Evolutionary conservation across 768 basidiomycete species (phyloP).

Genomic region (Trametes meyenii): DNA sequence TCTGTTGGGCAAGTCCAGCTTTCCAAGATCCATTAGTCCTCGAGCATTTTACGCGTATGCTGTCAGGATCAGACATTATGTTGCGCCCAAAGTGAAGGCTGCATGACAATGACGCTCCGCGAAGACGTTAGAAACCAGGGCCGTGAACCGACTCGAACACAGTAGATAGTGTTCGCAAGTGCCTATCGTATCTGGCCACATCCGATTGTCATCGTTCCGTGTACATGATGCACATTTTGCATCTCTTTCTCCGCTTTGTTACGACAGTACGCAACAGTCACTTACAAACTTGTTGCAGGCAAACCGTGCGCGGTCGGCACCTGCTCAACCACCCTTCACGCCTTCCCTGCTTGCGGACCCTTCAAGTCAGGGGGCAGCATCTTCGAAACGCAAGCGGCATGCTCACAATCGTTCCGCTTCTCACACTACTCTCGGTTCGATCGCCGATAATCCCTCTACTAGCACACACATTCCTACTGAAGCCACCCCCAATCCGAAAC

Average conservation of each 20-base stretch:
- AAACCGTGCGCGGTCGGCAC: slow-evolving; percentile 23
- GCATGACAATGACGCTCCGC: too few relatives aligned
- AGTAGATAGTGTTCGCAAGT: too few relatives aligned
- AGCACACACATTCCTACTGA: slow-evolving; percentile 36
- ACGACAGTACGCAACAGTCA: not conserved
- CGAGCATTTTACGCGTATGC: too few relatives aligned
- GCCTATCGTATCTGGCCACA: too few relatives aligned
- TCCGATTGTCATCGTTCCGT: too few relatives aligned
- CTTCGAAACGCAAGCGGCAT: slow-evolving; percentile 45
- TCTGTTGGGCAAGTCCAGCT: not conserved
- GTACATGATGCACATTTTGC: too few relatives aligned
- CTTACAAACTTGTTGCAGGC: slow-evolving; percentile 6
- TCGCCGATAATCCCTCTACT: slow-evolving; percentile 13
- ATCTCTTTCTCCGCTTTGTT: not conserved
- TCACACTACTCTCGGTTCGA: slow-evolving; percentile 14
- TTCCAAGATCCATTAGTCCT: too few relatives aligned
- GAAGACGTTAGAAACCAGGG: too few relatives aligned
- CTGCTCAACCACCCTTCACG: slow-evolving; percentile 17
- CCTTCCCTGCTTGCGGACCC: slow-evolving; percentile 19
- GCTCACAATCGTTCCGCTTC: slow-evolving; percentile 27
- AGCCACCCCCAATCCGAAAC: slow-evolving; percentile 62
- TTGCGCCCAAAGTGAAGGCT: too few relatives aligned
- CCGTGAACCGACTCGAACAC: too few relatives aligned
- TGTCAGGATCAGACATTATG: too few relatives aligned
- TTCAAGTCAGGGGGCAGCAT: not conserved